These are phyloP conservation scores for Phialophora expanda DNA, from an alignment of 2,329 filamentous ascomycete genomes.

Conservation along the genomic window DNA sequence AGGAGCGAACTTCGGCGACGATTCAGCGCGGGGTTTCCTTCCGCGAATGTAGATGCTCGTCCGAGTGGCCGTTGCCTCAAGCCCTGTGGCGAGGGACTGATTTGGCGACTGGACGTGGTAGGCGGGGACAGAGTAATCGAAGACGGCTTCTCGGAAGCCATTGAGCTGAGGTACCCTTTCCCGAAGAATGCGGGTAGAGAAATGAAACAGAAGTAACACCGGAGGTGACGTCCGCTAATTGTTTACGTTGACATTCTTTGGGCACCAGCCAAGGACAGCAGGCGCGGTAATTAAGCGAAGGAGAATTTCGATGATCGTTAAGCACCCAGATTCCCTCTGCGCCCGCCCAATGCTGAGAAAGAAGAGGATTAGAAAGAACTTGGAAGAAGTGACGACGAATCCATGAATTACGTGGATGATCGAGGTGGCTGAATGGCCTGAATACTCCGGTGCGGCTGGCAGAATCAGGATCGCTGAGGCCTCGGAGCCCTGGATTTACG, in stretches of 20 bases:
- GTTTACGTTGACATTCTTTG: background rate
- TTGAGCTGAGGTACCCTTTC: background rate
- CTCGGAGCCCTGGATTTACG: background rate
- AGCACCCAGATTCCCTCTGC: background rate
- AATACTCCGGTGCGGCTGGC: too few relatives aligned
- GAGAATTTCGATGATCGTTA: background rate
- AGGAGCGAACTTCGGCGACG: constrained; percentile 76
- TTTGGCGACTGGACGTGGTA: constrained; percentile 24
- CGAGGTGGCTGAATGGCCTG: background rate
- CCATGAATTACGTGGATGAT: background rate
- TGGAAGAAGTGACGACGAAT: background rate
- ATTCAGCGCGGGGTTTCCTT: constrained; percentile 41
- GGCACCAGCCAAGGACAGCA: background rate
- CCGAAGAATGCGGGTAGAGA: background rate
- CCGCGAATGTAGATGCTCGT: constrained; percentile 47
- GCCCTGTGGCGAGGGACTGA: constrained; percentile 38
- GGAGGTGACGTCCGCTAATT: background rate
- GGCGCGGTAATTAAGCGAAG: background rate
- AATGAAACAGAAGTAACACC: background rate
- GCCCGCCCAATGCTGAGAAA: background rate
- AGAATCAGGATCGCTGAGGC: background rate
- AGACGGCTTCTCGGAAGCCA: constrained; percentile 28
- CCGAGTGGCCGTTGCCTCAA: constrained; percentile 47
- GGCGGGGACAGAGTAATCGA: constrained; percentile 22
- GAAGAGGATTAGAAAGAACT: background rate